These are phyloP conservation scores for Capronia epimyces DNA, from an alignment of 2,329 filamentous ascomycete species.

Conservation along the genomic window DNA sequence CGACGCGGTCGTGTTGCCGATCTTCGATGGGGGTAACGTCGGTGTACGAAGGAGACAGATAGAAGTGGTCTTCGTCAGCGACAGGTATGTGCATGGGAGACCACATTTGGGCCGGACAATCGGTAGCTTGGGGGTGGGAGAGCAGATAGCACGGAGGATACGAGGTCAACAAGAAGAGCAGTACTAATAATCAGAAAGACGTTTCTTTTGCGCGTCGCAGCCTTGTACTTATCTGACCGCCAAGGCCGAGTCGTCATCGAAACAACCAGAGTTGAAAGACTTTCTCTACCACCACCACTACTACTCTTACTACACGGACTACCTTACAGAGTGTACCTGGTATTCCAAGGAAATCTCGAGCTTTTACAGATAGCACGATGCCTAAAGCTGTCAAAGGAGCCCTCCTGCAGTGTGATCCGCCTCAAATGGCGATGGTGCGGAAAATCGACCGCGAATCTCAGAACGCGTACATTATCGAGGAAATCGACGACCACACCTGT, in stretches of 20 bases:
- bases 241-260: too few species aligned
- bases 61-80: slow-evolving; percentile 37
- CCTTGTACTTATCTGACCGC: too few species aligned
- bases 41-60: slow-evolving; percentile 45
- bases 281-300: too few species aligned
- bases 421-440: slow-evolving; percentile 31
- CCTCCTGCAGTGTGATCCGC: slow-evolving; percentile 30
- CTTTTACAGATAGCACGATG: slow-evolving; percentile 13
- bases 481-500: slow-evolving; percentile 30
- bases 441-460: slow-evolving; percentile 29
- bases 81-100: slow-evolving; percentile 46
- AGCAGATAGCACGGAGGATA: too few species aligned
- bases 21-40: slow-evolving; percentile 53
- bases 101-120: slow-evolving; percentile 16
- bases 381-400: slow-evolving; percentile 29
- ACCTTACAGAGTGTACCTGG: too few species aligned
- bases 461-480: slow-evolving; percentile 29
- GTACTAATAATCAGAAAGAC: not conserved
- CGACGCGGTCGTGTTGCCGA: slow-evolving; percentile 44
- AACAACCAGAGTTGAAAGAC: too few species aligned
- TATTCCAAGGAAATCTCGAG: not conserved
- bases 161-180: too few species aligned
- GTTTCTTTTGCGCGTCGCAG: too few species aligned
- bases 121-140: not conserved
- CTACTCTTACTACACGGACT: too few species aligned